These are phyloP conservation scores for Clitopilus passeckerianus DNA, from an alignment of 768 basidiomycete genomes.

Conservation along the genomic window DNA sequence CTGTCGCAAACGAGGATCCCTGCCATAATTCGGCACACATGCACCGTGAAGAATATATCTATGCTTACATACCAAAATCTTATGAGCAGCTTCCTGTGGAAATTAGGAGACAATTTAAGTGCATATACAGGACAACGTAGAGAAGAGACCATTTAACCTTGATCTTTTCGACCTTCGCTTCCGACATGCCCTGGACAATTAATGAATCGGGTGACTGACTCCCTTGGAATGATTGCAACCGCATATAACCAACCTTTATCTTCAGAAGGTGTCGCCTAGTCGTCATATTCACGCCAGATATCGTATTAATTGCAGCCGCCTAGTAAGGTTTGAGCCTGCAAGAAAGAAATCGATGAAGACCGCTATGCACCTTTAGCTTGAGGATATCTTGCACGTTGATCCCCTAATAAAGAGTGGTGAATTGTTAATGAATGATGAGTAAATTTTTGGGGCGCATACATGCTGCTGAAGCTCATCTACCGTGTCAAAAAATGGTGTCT, in stretches of 20 bases:
- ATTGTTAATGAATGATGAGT: constrained; percentile 1
- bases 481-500: constrained; percentile 67
- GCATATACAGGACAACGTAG: background rate
- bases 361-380: constrained; percentile 72
- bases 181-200: constrained; percentile 76
- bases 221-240: background rate
- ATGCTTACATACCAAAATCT: constrained; percentile 57
- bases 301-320: constrained; percentile 78
- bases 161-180: constrained; percentile 97
- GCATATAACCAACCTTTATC: constrained; percentile 66
- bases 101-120: background rate
- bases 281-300: constrained; percentile 88
- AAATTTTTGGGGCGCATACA: too few relatives aligned
- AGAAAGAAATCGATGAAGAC: constrained; percentile 3
- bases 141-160: constrained; percentile 46
- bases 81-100: constrained; percentile 83
- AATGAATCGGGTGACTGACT: too few relatives aligned
- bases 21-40: constrained; percentile 19
- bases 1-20: constrained; percentile 92
- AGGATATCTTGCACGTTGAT: constrained; percentile 94
- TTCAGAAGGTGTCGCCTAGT: constrained; percentile 86
- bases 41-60: background rate
- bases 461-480: constrained; percentile 86
- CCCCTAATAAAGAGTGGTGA: constrained; percentile 47
- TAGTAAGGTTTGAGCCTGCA: constrained; percentile 20